Evolutionary conservation across 2,329 filamentous ascomycete species (phyloP), one percentile per base, ranked within the genome.

Genomic region (Microsporum ferrugineum): DNA sequence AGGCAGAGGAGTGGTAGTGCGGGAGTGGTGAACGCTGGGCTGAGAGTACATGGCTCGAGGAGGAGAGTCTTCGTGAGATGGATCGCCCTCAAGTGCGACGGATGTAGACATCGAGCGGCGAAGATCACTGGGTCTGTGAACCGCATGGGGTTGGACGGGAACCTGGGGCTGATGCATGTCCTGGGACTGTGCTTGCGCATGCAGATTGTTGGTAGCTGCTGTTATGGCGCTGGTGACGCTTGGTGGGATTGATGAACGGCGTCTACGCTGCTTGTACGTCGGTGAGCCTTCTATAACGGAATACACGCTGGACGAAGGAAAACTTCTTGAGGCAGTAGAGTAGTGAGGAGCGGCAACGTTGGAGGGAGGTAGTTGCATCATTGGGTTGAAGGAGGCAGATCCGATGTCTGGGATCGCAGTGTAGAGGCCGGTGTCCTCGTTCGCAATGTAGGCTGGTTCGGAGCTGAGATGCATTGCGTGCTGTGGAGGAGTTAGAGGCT

Each of bases 221-320:
- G 84, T 81, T n/a, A 87, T 83, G 57, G 84, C 84, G 65, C 86
- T 84, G 63, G 88, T 85, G 72, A 91, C 84, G 66, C 87, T 84
- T 10, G 89, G 87, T 29, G 92, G 91, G 65, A 97, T 90, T 47
- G 92, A 97, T 39, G 94, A 96, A 65, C 94, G 88, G 67, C 94
- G 86, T 73, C 94, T 84, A 69, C 94, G 85, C 80, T 97, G 94
- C 83, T 99, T 99, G 79, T 99, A 99, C 41, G 94, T 97, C 10
- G 94, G 94, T 33, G 94, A 99, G 57, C 94, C 94, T 78, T 99
- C 94, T 71, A 97, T 94, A 57, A 96, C 91, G 57, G 90, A 92
- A 79, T 95, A 96, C 67, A 94, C 88, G 72, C 90, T 95, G 74
- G 87, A 88, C 59, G 80, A 78, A 67, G 89, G 89, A 63, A 81